These are phyloP conservation scores for Tausonia pullulans DNA, from an alignment of 1,284 basidiomycete genomes.

Conservation along the genomic window DNA sequence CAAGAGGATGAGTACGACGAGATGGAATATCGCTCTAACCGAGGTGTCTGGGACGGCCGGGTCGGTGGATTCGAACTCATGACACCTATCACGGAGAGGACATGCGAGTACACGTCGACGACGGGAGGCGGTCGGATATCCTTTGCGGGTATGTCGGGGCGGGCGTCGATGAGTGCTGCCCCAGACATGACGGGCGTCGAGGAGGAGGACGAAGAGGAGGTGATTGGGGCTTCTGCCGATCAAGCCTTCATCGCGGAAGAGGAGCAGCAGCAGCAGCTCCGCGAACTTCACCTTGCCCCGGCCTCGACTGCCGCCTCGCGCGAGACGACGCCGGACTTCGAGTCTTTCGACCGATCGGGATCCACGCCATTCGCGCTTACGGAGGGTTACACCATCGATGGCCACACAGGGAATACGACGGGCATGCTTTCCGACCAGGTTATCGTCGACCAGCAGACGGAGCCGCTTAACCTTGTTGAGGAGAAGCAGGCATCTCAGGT, in stretches of 20 bases:
- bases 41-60: conserved; percentile 54
- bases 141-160: conserved; percentile 35
- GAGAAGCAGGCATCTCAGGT: not conserved
- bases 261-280: conserved; percentile 13
- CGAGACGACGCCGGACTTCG: not conserved
- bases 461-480: conserved; percentile 5
- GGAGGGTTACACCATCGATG: conserved; percentile 34
- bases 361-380: conserved; percentile 26
- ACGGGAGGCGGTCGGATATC: conserved; percentile 32
- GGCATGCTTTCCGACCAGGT: conserved; percentile 22
- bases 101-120: conserved; percentile 61
- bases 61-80: conserved; percentile 72
- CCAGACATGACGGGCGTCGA: conserved; percentile 18
- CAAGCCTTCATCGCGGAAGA: conserved; percentile 18
- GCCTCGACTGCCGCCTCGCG: conserved; percentile 5
- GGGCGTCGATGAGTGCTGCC: conserved; percentile 22
- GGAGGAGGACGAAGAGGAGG: conserved; percentile 24
- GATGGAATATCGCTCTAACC: conserved; percentile 25
- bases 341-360: conserved; percentile 12
- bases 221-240: conserved; percentile 17
- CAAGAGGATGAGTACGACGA: conserved; percentile 21
- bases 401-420: conserved; percentile 18
- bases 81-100: conserved; percentile 91
- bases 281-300: not conserved
- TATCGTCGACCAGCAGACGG: conserved; percentile 19